These are phyloP conservation scores for Backusella parvicylindrica DNA, from an alignment of 192 early-diverging fungal genomes.

Conservation along the genomic window DNA sequence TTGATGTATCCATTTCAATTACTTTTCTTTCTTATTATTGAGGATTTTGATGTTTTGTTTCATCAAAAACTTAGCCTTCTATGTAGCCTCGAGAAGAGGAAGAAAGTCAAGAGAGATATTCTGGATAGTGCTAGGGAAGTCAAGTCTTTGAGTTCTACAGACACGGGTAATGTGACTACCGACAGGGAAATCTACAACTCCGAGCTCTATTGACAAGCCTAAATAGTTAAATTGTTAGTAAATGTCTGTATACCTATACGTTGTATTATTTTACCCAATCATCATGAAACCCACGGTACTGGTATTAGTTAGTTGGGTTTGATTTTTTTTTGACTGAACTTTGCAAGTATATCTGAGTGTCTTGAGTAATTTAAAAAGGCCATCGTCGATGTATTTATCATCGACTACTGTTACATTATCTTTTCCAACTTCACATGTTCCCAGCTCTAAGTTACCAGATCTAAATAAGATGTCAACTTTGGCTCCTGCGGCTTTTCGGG, in stretches of 20 bases:
- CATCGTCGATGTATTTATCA: neutral
- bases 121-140: neutral
- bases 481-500: neutral
- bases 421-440: neutral
- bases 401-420: neutral
- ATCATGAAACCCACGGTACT: neutral
- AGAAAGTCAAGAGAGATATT: neutral
- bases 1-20: neutral
- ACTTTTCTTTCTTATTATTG: neutral
- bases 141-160: conserved; percentile 8
- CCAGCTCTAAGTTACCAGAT: neutral
- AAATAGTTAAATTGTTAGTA: too few relatives aligned
- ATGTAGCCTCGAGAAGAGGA: neutral
- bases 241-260: too few relatives aligned
- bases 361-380: neutral
- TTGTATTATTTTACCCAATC: neutral
- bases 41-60: neutral
- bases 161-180: neutral
- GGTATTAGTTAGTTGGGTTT: too few relatives aligned
- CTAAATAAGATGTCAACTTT: conserved; percentile 6
- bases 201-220: neutral
- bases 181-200: neutral
- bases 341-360: neutral
- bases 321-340: neutral
- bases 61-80: neutral